Base-by-base conservation (phyloP, 345 rosid species). In the Salix suchowensis region DNA sequence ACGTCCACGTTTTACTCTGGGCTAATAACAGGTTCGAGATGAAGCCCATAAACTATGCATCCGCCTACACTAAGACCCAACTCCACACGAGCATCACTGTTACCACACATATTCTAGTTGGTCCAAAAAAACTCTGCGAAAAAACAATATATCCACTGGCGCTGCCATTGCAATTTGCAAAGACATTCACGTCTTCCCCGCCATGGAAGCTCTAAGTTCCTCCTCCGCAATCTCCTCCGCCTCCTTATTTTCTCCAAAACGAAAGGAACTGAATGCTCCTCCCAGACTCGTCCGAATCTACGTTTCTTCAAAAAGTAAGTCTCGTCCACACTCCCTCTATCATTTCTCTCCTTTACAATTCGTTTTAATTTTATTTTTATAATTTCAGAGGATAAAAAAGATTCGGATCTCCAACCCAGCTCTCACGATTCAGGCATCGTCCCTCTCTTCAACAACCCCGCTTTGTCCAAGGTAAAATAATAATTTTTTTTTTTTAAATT, bases 181-280 rank as follows among this genome's bases (percentile, higher is more conserved):
- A 23, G 24, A 55, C 64, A 10, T 9, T 10, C 28, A n/a, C 52
- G 42, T 34, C 70, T 14, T 36, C 44, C 4, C 23, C 83, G 77
- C 88, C 87, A 88, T 91, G 96, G 94, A 86, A 86, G 68, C 88
- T 67, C 78, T 92, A 36, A 78, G 89, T 85, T 84, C 95, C 61
- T 76, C 91, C 0, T 84, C 91, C 64, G 76, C 93, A 3, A 76
- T 81, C 1, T 79, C 90, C 30, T 84, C 91, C 23, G 72, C 87
- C 62, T 82, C 93, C 11, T 65, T 92, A 71, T 89, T 92, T 84
- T 85, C 93, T 16, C 88, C 87, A 16, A 89, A 86, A 75, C 78
- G 86, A 78, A 83, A 76, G 26, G 81, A 84, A 23, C 24, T 58
- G 28, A 23, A 58, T 42, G 74, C 84, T 14, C 84, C 82, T 2